A percentile compares a stretch with the other conserved stretches of the same genome.
phyloP scores from a whole-genome alignment of 2,329 filamentous ascomycete species.

The Nemania sp. region DNA sequence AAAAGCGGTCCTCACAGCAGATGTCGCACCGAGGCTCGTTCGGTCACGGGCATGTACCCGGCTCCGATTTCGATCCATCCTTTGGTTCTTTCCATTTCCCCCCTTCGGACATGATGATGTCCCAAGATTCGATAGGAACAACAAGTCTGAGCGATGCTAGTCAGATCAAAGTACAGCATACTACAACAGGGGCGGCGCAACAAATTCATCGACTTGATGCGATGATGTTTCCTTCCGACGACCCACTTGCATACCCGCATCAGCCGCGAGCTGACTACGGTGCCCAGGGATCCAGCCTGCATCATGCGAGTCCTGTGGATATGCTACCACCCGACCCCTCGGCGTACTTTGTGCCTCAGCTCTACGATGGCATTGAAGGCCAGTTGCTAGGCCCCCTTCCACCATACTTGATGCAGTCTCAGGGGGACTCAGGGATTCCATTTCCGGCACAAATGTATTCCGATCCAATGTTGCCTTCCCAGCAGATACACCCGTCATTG shows the following conservation, averaged over 20 bases:
- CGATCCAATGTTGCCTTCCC: constrained; percentile 48
- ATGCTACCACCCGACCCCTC: constrained; percentile 43
- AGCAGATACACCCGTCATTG: constrained; percentile 42
- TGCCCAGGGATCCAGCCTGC: constrained; percentile 39
- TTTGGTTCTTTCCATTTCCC: constrained; percentile 37
- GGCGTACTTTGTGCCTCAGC: constrained; percentile 56
- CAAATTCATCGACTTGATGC: constrained; percentile 71
- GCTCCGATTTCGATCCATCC: constrained; percentile 30
- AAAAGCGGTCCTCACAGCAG: constrained; percentile 29
- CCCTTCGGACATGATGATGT: constrained; percentile 33
- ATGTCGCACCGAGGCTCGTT: constrained; percentile 27
- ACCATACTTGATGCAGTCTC: constrained; percentile 68
- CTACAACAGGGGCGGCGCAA: constrained; percentile 43
- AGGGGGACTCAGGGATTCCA: constrained; percentile 49
- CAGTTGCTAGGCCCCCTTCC: constrained; percentile 73
- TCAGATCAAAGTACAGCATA: constrained; percentile 35
- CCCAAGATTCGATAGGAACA: constrained; percentile 34
- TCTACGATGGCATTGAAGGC: constrained; percentile 71
- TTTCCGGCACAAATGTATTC: constrained; percentile 52
- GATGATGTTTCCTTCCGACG: constrained; percentile 79
- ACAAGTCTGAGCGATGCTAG: constrained; percentile 38
- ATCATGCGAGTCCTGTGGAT: constrained; percentile 39
- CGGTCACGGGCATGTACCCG: constrained; percentile 26
- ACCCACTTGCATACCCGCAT: constrained; percentile 80
- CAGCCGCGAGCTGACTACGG: constrained; percentile 70